These are phyloP conservation scores for Solanum dulcamara DNA, from an alignment of 257 asterid genomes.

Conservation along the genomic window DNA sequence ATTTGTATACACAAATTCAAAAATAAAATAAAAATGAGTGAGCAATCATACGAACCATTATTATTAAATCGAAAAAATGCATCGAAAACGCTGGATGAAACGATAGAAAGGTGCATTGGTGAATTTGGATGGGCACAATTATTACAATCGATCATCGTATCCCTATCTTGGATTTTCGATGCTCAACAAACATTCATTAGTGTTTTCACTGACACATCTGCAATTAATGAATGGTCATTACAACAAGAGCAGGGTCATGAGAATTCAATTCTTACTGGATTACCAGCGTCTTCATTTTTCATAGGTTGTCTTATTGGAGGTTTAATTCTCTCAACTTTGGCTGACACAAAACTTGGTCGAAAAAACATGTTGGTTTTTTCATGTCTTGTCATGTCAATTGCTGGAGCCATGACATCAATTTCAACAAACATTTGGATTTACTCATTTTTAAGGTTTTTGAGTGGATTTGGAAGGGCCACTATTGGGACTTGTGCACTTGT, in stretches of 20 bases:
- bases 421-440: conserved; percentile 46
- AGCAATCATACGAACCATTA: neutral
- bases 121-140: conserved; percentile 46
- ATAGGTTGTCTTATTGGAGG: conserved; percentile 60
- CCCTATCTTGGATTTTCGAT: conserved; percentile 63
- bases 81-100: conserved; percentile 27
- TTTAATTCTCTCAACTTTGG: conserved; percentile 41
- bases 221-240: conserved; percentile 53
- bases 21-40: neutral
- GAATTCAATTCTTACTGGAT: conserved; percentile 31
- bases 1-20: neutral
- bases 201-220: conserved; percentile 41
- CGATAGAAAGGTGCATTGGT: conserved; percentile 56
- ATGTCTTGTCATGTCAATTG: conserved; percentile 34
- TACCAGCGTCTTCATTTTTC: conserved; percentile 55
- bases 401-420: conserved; percentile 29
- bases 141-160: conserved; percentile 37
- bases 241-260: conserved; percentile 14
- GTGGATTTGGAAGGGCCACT: conserved; percentile 49
- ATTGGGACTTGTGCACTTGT: conserved; percentile 55
- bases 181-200: conserved; percentile 60
- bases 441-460: conserved; percentile 20
- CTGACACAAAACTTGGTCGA: conserved; percentile 53
- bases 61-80: neutral
- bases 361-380: conserved; percentile 40